Conservation (phyloP, 805 yeast species). For the Candida nonsorbophila region DNA sequence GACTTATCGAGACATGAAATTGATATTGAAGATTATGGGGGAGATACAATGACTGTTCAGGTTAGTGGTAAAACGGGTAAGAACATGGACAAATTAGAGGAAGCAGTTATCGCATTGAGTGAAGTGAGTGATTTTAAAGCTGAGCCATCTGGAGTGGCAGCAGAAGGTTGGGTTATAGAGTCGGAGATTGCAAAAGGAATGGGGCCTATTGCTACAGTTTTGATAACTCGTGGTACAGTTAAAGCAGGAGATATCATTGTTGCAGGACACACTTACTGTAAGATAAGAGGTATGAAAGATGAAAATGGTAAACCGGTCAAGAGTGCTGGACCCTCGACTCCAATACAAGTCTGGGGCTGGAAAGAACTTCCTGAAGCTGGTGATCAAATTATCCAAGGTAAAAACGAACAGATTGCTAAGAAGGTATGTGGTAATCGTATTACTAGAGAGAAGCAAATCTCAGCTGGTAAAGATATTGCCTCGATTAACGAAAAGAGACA, state of each 20-base stretch:
- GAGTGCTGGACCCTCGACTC: slow-evolving; percentile 78
- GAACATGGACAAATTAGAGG: slow-evolving; percentile 87
- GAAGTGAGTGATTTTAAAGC: slow-evolving; percentile 80
- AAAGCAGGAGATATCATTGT: slow-evolving; percentile 69
- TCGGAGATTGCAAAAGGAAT: slow-evolving; percentile 75
- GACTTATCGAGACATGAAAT: slow-evolving; percentile 76
- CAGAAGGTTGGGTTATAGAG: slow-evolving; percentile 89
- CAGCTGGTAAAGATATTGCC: slow-evolving; percentile 62
- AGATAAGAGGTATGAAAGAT: slow-evolving; percentile 71
- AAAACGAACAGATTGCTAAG: slow-evolving; percentile 69
- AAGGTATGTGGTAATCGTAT: slow-evolving; percentile 64
- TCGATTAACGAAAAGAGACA: slow-evolving; percentile 63
- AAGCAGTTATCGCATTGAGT: slow-evolving; percentile 77
- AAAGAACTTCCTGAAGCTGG: slow-evolving; percentile 90
- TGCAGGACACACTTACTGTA: slow-evolving; percentile 84
- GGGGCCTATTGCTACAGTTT: slow-evolving; percentile 81
- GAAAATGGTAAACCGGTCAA: slow-evolving; percentile 62
- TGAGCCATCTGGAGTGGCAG: slow-evolving; percentile 41
- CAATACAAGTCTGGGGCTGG: slow-evolving; percentile 94
- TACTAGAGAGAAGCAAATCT: slow-evolving; percentile 45
- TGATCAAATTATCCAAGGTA: slow-evolving; percentile 73
- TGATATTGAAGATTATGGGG: slow-evolving; percentile 90
- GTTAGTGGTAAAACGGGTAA: slow-evolving; percentile 88
- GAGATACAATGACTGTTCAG: slow-evolving; percentile 84
- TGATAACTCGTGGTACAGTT: slow-evolving; percentile 75